Evolutionary conservation across 768 basidiomycete species (phyloP).

Genomic region (Boletus huronensis): DNA sequence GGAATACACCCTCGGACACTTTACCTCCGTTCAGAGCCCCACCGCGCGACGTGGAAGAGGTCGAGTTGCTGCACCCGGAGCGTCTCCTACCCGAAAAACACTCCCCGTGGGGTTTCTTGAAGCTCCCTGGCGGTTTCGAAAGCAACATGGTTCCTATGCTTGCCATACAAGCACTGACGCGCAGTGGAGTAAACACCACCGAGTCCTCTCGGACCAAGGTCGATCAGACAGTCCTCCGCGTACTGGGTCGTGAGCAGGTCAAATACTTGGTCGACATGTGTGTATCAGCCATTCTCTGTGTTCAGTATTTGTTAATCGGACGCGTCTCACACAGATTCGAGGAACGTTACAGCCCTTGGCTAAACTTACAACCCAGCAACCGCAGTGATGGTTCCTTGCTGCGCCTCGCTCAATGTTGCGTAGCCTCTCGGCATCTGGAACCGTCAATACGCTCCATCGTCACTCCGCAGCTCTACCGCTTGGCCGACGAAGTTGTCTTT

Average conservation of each 20-base stretch:
- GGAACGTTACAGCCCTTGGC: conserved; percentile 42
- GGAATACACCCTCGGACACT: conserved; percentile 8
- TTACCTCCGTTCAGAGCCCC: conserved; percentile 19
- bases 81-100: conserved; percentile 35
- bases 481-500: conserved; percentile 39
- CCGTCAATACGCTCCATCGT: conserved; percentile 33
- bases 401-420: conserved; percentile 43
- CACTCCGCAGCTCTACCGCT: conserved; percentile 38
- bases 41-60: conserved; percentile 22
- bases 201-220: conserved; percentile 24
- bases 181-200: conserved; percentile 19
- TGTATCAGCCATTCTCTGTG: conserved; percentile 6
- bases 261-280: conserved; percentile 39
- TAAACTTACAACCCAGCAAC: conserved; percentile 35
- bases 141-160: conserved; percentile 46
- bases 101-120: conserved; percentile 39
- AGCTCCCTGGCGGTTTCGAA: conserved; percentile 37
- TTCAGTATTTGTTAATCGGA: not conserved
- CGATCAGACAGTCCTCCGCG: conserved; percentile 28
- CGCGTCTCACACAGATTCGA: conserved; percentile 35
- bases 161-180: conserved; percentile 42
- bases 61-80: conserved; percentile 33
- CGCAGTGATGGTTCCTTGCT: conserved; percentile 34
- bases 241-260: conserved; percentile 36
- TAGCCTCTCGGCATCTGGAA: conserved; percentile 44